Evolutionary conservation across 306 rosid genomes (phyloP).

Genomic region (Quercus berberidifolia): DNA sequence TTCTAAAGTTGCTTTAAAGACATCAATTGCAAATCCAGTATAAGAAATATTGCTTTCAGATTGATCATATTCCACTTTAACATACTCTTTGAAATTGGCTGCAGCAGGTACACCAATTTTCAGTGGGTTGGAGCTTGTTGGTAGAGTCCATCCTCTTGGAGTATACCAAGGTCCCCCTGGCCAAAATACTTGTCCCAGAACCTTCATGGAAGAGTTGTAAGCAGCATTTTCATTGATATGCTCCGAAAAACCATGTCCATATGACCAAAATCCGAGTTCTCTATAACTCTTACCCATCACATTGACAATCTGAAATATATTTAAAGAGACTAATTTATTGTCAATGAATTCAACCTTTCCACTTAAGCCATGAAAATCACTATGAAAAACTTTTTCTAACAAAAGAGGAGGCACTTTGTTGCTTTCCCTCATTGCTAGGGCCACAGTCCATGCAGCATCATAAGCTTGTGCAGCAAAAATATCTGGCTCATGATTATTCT

Average conservation of each 20-base stretch:
- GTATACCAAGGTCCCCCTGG: conserved; percentile 36
- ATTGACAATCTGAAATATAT: conserved; percentile 37
- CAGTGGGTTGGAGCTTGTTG: conserved; percentile 6
- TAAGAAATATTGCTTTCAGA: background rate
- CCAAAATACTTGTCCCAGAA: conserved; percentile 36
- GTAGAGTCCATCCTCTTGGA: conserved; percentile 37
- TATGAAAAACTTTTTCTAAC: conserved; percentile 24
- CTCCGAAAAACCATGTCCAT: conserved; percentile 27
- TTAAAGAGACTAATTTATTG: conserved; percentile 14
- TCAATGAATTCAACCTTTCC: conserved; percentile 23
- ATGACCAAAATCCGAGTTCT: conserved; percentile 51
- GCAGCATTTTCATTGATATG: background rate
- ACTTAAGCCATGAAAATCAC: conserved; percentile 24
- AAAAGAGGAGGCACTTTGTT: conserved; percentile 11
- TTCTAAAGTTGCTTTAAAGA: conserved; percentile 23
- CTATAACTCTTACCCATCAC: conserved; percentile 38
- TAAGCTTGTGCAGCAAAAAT: conserved; percentile 41
- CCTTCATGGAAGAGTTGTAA: conserved; percentile 25
- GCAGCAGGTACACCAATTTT: conserved; percentile 39
- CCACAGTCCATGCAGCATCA: conserved; percentile 40
- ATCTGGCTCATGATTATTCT: conserved; percentile 40
- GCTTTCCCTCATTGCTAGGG: conserved; percentile 30
- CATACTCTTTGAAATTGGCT: conserved; percentile 28
- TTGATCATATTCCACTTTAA: conserved; percentile 15
- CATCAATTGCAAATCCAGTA: conserved; percentile 34